A percentile compares a stretch with the other conserved stretches of the same genome.
Conservation (phyloP, 768 basidiomycete species). For the Pisolithus microcarpus region DNA sequence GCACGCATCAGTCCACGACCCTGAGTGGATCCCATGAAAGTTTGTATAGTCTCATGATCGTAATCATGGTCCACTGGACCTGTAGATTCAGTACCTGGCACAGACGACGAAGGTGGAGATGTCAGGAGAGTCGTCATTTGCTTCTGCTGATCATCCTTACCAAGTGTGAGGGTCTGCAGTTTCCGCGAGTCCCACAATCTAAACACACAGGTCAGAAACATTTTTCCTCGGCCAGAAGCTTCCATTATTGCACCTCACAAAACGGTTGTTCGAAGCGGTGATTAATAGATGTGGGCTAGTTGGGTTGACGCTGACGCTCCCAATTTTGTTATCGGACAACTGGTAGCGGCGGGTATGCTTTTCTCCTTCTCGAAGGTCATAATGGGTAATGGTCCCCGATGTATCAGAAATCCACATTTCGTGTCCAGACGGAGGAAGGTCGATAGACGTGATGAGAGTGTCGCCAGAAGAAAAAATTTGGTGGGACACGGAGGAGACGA, state of each 20-base stretch:
- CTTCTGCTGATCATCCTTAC: neutral
- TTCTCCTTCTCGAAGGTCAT: conserved; percentile 62
- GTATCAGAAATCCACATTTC: conserved; percentile 85
- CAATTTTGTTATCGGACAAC: conserved; percentile 68
- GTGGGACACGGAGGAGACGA: conserved; percentile 61
- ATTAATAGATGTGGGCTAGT: conserved; percentile 55
- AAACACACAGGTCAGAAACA: neutral
- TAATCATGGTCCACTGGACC: conserved; percentile 21
- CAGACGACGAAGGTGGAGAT: conserved; percentile 20
- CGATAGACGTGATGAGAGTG: conserved; percentile 62
- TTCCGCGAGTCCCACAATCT: conserved; percentile 82
- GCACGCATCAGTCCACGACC: conserved; percentile 54
- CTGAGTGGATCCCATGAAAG: conserved; percentile 42
- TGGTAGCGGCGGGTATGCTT: conserved; percentile 54
- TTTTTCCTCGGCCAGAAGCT: neutral
- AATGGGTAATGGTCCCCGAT: conserved; percentile 62
- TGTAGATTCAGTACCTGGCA: neutral
- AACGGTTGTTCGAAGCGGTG: conserved; percentile 70
- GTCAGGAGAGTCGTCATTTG: conserved; percentile 15
- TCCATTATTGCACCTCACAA: conserved; percentile 47
- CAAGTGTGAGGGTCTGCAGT: conserved; percentile 37
- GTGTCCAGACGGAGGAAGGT: conserved; percentile 57
- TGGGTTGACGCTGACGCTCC: conserved; percentile 75
- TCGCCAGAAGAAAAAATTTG: conserved; percentile 58
- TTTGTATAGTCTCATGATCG: conserved; percentile 37